phyloP scores from a whole-genome alignment of 108 stramenopile species.

The Nannochloropsis gaditana region DNA sequence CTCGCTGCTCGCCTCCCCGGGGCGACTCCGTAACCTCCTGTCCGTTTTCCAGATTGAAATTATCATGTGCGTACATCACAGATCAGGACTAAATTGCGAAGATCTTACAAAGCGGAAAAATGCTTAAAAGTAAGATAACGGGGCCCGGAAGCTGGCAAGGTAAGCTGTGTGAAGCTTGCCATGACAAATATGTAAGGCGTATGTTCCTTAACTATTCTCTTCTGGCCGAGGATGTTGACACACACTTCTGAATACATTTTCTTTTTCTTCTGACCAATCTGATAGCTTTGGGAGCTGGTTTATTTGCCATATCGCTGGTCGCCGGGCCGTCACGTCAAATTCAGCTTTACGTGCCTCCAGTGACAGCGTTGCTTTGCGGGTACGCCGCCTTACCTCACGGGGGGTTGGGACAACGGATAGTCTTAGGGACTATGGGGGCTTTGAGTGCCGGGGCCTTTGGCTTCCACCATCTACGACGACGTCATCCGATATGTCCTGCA shows the following conservation, averaged over 20 bases:
- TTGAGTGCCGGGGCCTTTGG: constrained; percentile 1
- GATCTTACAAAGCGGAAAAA: not conserved
- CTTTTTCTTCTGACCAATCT: too few species aligned
- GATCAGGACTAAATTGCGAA: too few species aligned
- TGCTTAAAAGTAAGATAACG: not conserved
- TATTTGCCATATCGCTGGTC: not conserved
- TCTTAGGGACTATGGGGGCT: not conserved
- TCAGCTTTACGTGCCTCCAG: not conserved
- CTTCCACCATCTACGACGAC: not conserved
- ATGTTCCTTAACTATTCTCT: too few species aligned
- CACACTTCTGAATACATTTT: too few species aligned
- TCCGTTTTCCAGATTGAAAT: too few species aligned
- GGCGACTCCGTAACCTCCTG: too few species aligned
- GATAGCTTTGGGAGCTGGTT: not conserved
- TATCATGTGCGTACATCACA: too few species aligned
- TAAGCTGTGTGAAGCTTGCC: not conserved
- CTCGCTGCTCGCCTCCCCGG: too few species aligned
- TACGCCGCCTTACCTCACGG: not conserved
- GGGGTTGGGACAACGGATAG: not conserved
- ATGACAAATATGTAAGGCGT: too few species aligned
- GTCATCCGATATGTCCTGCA: not conserved
- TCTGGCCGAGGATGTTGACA: too few species aligned
- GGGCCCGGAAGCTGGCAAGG: constrained; percentile 16
- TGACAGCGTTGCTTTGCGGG: not conserved
- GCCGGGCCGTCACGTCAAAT: not conserved